Conservation (phyloP, 257 asterid species). For the Fraxinus quadrangulata region DNA sequence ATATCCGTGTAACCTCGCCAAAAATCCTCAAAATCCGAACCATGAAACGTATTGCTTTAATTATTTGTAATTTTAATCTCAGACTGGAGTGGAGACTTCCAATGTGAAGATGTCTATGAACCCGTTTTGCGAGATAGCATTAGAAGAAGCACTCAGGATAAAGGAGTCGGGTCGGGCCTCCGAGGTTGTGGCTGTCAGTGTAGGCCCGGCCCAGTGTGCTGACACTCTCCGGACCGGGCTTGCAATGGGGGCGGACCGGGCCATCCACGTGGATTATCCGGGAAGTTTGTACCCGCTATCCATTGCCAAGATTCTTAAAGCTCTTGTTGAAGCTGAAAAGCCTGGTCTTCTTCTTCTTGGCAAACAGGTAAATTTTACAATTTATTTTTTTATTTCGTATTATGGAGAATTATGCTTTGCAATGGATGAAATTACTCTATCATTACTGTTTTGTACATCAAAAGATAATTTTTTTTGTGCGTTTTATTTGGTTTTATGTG, state of each 20-base stretch:
- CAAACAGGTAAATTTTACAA: conserved; percentile 59
- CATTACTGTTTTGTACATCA: not conserved
- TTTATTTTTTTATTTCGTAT: not conserved
- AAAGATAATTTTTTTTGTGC: not conserved
- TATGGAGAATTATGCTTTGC: not conserved
- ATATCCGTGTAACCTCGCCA: not conserved
- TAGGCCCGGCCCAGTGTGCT: conserved; percentile 75
- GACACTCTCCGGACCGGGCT: conserved; percentile 94
- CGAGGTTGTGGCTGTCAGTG: conserved; percentile 81
- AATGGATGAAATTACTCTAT: not conserved
- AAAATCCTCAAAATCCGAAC: not conserved
- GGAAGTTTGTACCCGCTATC: conserved; percentile 73
- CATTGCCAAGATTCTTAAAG: conserved; percentile 83
- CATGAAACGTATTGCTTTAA: not conserved
- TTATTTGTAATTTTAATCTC: conserved; percentile 20
- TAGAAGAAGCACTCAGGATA: conserved; percentile 87
- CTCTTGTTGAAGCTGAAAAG: conserved; percentile 78
- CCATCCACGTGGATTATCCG: conserved; percentile 74
- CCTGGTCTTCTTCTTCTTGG: conserved; percentile 85
- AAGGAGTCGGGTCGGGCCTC: conserved; percentile 88
- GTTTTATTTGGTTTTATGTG: not conserved
- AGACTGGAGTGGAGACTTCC: conserved; percentile 88
- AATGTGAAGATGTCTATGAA: conserved; percentile 99
- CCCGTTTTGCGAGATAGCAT: conserved; percentile 94
- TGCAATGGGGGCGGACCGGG: conserved; percentile 99